These are phyloP conservation scores for Wallemia ichthyophaga DNA, from an alignment of 1,284 basidiomycete genomes.

Conservation along the genomic window DNA sequence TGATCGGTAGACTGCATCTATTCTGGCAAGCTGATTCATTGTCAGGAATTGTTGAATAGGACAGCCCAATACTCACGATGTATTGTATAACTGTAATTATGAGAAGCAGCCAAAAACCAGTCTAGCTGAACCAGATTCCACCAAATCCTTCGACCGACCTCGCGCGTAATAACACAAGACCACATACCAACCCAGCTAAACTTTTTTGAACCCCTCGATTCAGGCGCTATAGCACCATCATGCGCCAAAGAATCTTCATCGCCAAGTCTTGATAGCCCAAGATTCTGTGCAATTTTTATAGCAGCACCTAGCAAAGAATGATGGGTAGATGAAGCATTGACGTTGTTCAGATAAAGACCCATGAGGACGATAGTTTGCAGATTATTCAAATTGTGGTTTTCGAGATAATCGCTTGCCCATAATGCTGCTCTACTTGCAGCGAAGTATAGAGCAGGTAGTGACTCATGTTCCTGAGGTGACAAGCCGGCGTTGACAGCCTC, in stretches of 20 bases:
- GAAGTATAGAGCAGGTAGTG: slow-evolving; percentile 2
- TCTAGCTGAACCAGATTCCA: slow-evolving; percentile 18
- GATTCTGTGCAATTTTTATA: slow-evolving; percentile 19
- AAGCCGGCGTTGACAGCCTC: slow-evolving; percentile 8
- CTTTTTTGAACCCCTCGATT: slow-evolving; percentile 11
- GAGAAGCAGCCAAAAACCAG: slow-evolving; percentile 17
- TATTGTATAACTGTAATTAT: slow-evolving; percentile 5
- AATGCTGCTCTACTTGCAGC: slow-evolving; percentile 6
- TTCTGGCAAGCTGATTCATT: not conserved
- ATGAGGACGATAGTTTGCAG: slow-evolving; percentile 15
- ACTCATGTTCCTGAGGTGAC: slow-evolving; percentile 2
- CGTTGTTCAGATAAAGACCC: slow-evolving; percentile 17
- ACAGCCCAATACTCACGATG: not conserved
- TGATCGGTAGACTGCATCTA: not conserved
- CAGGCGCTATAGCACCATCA: slow-evolving; percentile 8
- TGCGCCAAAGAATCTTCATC: slow-evolving; percentile 8
- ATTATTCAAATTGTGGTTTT: slow-evolving; percentile 15
- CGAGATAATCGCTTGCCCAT: slow-evolving; percentile 17
- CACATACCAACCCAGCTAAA: slow-evolving; percentile 18
- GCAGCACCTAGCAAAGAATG: slow-evolving; percentile 17
- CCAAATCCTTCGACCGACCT: slow-evolving; percentile 17
- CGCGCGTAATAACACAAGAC: slow-evolving; percentile 17
- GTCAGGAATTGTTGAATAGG: not conserved
- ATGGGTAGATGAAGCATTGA: slow-evolving; percentile 17
- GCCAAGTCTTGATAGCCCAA: slow-evolving; percentile 17